Percentiles rank a stretch among this genome's conserved stretches.
Conservation (phyloP, 805 yeast genomes). For the Suhomyces sp. region DNA sequence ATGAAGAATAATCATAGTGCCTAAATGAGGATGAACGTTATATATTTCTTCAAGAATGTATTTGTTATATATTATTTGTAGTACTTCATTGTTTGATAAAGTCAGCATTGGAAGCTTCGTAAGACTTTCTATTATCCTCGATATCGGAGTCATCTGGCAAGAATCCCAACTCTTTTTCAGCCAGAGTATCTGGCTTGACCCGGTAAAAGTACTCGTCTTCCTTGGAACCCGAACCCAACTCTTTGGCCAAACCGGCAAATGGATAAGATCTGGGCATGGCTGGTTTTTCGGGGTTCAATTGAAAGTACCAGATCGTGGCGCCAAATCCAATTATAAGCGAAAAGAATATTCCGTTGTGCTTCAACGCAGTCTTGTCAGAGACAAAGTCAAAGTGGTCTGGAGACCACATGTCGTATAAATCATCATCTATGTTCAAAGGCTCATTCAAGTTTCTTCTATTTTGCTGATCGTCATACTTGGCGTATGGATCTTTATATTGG, state of each 20-base stretch:
- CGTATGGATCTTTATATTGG: constrained; percentile 68
- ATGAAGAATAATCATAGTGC: no score
- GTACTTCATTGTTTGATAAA: constrained; percentile 32
- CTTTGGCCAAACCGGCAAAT: constrained; percentile 69
- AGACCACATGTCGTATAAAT: constrained; percentile 79
- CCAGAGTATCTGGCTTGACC: constrained; percentile 39
- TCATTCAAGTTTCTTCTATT: constrained; percentile 75
- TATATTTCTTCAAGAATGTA: no score
- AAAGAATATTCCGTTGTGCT: constrained; percentile 52
- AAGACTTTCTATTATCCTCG: constrained; percentile 28
- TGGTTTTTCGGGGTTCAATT: constrained; percentile 59
- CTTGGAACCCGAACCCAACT: constrained; percentile 59
- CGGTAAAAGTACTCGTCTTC: constrained; percentile 34
- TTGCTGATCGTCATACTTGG: constrained; percentile 75
- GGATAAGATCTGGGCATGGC: constrained; percentile 78
- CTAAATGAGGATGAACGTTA: no score
- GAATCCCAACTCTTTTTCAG: constrained; percentile 36
- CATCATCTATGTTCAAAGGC: constrained; percentile 69
- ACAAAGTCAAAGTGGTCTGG: constrained; percentile 70
- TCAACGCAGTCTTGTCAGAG: constrained; percentile 58
- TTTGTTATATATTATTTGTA: no score
- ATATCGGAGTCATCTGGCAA: constrained; percentile 31
- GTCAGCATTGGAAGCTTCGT: constrained; percentile 35
- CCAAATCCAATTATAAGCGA: constrained; percentile 43
- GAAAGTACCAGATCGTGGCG: constrained; percentile 41